Conservation (phyloP, 2,329 filamentous ascomycete genomes). For the Teratosphaeria viscida region DNA sequence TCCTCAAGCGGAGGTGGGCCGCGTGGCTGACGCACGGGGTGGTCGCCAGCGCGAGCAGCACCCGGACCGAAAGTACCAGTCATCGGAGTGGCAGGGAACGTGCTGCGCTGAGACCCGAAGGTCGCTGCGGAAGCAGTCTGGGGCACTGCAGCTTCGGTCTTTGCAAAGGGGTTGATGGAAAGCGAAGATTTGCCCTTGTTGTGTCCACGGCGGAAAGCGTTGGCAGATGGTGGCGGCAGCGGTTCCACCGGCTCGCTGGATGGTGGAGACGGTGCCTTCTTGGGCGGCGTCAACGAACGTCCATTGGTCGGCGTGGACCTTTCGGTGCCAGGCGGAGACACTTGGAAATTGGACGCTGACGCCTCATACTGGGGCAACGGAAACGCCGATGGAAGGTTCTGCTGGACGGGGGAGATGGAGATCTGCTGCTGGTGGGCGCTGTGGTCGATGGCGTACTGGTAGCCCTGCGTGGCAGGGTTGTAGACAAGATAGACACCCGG, state of each 20-base stretch:
- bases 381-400: conserved; percentile 17
- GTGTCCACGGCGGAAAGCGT: conserved; percentile 86
- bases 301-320: conserved; percentile 40
- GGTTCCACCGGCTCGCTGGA: conserved; percentile 52
- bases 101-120: conserved; percentile 33
- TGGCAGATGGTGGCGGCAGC: conserved; percentile 77
- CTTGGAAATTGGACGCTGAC: conserved; percentile 53
- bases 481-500: conserved; percentile 73
- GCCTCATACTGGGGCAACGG: conserved; percentile 12
- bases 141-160: conserved; percentile 50
- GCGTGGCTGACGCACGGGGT: conserved; percentile 84
- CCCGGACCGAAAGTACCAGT: conserved; percentile 86
- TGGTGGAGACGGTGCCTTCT: conserved; percentile 53
- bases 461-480: conserved; percentile 77
- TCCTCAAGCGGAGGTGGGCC: conserved; percentile 88
- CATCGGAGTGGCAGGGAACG: conserved; percentile 66
- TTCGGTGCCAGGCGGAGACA: conserved; percentile 60
- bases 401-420: conserved; percentile 20
- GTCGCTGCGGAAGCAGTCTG: conserved; percentile 54
- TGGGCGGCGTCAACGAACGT: conserved; percentile 56
- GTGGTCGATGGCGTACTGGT: conserved; percentile 68
- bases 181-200: conserved; percentile 83
- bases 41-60: conserved; percentile 85
- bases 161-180: conserved; percentile 46
- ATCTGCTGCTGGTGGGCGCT: conserved; percentile 40